phyloP scores from a whole-genome alignment of 345 rosid genomes.

The Salix dunnii region DNA sequence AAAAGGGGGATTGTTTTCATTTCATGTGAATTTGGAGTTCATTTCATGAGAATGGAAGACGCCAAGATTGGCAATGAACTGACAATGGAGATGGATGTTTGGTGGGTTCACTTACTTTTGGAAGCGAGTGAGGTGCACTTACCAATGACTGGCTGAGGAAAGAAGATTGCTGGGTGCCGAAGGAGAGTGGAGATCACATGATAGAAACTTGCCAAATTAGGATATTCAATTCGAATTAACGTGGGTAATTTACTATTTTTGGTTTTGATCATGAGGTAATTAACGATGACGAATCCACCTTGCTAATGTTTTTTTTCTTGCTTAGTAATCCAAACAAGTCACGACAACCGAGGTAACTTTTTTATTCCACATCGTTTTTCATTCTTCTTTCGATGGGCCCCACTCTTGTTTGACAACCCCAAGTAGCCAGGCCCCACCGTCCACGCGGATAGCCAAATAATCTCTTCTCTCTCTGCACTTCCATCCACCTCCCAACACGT shows the following conservation, averaged over 20 bases:
- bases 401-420: neutral
- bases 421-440: neutral
- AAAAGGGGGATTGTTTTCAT: slow-evolving; percentile 20
- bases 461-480: neutral
- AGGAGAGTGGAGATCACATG: neutral
- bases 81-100: neutral
- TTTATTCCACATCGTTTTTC: slow-evolving; percentile 23
- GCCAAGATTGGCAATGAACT: slow-evolving; percentile 16
- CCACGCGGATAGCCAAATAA: slow-evolving; percentile 14
- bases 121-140: neutral
- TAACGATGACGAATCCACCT: neutral
- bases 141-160: neutral
- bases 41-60: slow-evolving; percentile 18
- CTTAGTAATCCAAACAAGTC: neutral
- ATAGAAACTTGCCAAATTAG: slow-evolving; percentile 5
- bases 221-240: neutral
- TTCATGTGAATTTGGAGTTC: neutral
- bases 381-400: neutral
- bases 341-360: neutral
- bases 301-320: neutral
- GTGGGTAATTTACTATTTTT: neutral
- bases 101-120: neutral
- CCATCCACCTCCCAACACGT: slow-evolving; percentile 20
- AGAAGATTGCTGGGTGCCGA: neutral
- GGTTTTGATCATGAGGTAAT: neutral